Percentiles rank a stretch among this genome's conserved stretches.
Conservation (phyloP, 331 rosid genomes). For the Malus hybrid region DNA sequence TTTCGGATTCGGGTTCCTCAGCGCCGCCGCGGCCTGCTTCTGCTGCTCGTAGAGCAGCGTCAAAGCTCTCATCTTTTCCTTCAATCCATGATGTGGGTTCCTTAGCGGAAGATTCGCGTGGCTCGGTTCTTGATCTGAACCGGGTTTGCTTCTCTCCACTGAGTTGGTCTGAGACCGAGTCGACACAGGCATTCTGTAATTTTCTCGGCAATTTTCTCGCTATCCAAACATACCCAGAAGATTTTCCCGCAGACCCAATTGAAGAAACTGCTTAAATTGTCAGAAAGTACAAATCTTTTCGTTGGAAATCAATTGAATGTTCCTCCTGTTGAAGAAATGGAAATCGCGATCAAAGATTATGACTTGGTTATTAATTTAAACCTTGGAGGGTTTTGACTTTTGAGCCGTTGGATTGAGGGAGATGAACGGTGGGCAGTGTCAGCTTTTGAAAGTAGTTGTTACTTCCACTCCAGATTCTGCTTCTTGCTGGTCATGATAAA, state of each 20-base stretch:
- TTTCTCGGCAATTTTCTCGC: conserved; percentile 9
- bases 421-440: conserved; percentile 9
- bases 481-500: not conserved
- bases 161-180: conserved; percentile 56
- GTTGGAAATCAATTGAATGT: not conserved
- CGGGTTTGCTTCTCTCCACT: conserved; percentile 18
- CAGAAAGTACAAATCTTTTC: conserved; percentile 8
- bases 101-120: conserved; percentile 22
- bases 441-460: conserved; percentile 16
- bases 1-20: conserved; percentile 38
- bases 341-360: conserved; percentile 9
- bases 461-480: conserved; percentile 14
- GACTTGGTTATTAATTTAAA: conserved; percentile 7
- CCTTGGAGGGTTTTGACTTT: conserved; percentile 14
- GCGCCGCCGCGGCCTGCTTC: conserved; percentile 60
- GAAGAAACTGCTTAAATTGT: not conserved
- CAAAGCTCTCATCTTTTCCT: conserved; percentile 79
- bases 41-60: conserved; percentile 85
- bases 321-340: not conserved
- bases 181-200: conserved; percentile 63
- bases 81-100: conserved; percentile 85
- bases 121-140: conserved; percentile 25
- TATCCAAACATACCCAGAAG: conserved; percentile 32
- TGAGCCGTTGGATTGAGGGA: conserved; percentile 29
- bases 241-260: conserved; percentile 16